Conservation (phyloP, 2,329 filamentous ascomycete species). For the Pseudogymnoascus sp. region DNA sequence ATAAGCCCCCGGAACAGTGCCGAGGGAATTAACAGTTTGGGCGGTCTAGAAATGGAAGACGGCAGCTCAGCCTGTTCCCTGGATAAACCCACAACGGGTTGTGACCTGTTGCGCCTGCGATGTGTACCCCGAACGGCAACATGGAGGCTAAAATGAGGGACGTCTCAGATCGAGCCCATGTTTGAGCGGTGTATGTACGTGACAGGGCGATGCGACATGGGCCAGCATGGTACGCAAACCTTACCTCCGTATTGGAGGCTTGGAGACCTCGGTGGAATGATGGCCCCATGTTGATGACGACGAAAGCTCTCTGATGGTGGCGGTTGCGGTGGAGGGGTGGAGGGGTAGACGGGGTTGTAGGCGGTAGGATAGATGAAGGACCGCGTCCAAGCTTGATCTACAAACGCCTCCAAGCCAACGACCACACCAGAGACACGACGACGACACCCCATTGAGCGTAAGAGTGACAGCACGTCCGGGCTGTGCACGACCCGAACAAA, state of each 20-base stretch:
- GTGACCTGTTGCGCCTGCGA: not conserved
- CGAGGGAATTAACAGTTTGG: not conserved
- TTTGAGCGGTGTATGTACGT: conserved; percentile 5
- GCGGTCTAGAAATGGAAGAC: conserved; percentile 5
- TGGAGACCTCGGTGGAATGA: not conserved
- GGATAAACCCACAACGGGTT: not conserved
- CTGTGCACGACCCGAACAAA: not conserved
- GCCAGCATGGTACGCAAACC: not conserved
- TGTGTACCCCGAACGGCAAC: not conserved
- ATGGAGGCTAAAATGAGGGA: conserved; percentile 5
- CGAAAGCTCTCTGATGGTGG: not conserved
- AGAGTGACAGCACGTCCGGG: not conserved
- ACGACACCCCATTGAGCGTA: not conserved
- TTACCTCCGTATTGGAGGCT: conserved; percentile 3
- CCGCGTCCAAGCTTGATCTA: conserved; percentile 4
- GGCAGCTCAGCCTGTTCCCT: not conserved
- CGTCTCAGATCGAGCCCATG: conserved; percentile 5
- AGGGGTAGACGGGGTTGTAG: not conserved
- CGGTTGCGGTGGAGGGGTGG: not conserved
- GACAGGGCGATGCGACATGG: conserved; percentile 3
- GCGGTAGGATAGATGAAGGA: not conserved
- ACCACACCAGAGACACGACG: not conserved
- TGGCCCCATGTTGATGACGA: not conserved
- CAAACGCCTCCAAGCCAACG: conserved; percentile 7
- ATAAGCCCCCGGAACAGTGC: not conserved